Percentiles rank a stretch among this genome's conserved stretches.
Conservation (phyloP, 805 yeast species). For the Metschnikowia rubicola region DNA sequence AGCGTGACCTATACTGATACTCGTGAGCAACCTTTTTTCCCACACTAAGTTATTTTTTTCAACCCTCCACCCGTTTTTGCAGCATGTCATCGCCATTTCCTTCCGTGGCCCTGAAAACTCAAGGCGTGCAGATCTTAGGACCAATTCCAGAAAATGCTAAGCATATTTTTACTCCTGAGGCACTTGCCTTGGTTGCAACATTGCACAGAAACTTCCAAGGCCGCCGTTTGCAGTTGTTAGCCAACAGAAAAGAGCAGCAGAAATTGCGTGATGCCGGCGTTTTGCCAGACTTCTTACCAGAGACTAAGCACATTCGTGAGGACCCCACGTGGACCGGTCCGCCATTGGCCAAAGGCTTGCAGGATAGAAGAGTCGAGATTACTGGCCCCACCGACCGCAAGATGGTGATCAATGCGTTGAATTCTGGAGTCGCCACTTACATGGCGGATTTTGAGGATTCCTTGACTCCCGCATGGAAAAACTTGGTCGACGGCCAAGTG, state of each 20-base stretch:
- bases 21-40: too few relatives aligned
- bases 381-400: conserved; percentile 85
- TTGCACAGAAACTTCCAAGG: conserved; percentile 70
- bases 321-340: conserved; percentile 77
- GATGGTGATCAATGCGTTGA: conserved; percentile 79
- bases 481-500: conserved; percentile 77
- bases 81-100: conserved; percentile 41
- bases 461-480: conserved; percentile 79
- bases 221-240: conserved; percentile 55
- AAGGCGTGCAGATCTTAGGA: conserved; percentile 55
- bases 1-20: too few relatives aligned
- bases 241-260: conserved; percentile 61
- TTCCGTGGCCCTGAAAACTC: conserved; percentile 37
- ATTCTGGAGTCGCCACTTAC: conserved; percentile 74
- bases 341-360: conserved; percentile 66
- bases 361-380: conserved; percentile 74
- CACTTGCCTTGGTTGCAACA: conserved; percentile 66
- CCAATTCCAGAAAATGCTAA: conserved; percentile 46
- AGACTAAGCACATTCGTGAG: conserved; percentile 65
- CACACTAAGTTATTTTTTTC: neutral
- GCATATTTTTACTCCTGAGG: conserved; percentile 57
- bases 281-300: conserved; percentile 61
- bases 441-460: conserved; percentile 89
- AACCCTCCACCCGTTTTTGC: neutral
- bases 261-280: conserved; percentile 58